These are phyloP conservation scores for Emergomyces pasteurianus DNA, from an alignment of 2,329 filamentous ascomycete genomes.

Conservation along the genomic window DNA sequence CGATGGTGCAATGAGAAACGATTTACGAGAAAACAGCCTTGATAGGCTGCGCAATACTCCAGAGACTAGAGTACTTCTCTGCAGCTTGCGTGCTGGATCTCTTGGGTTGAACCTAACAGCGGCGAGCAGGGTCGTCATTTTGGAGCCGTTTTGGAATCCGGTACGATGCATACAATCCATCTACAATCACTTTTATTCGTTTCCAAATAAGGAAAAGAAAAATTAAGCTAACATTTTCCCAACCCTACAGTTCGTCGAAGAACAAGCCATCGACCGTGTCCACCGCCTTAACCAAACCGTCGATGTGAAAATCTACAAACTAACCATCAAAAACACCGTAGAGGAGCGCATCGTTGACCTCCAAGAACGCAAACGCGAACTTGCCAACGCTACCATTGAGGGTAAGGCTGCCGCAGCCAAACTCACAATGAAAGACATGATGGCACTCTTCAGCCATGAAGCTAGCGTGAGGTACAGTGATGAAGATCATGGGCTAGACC, in stretches of 20 bases:
- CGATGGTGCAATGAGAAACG: slow-evolving; percentile 90
- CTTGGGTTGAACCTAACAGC: slow-evolving; percentile 90
- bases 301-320: slow-evolving; percentile 88
- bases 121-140: slow-evolving; percentile 81
- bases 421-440: slow-evolving; percentile 82
- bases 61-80: slow-evolving; percentile 70
- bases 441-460: slow-evolving; percentile 73
- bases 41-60: slow-evolving; percentile 62
- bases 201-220: neutral
- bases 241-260: slow-evolving; percentile 70
- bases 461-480: slow-evolving; percentile 40
- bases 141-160: slow-evolving; percentile 98
- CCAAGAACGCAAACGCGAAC: slow-evolving; percentile 82
- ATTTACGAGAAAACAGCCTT: slow-evolving; percentile 77
- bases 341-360: slow-evolving; percentile 91
- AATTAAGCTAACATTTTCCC: slow-evolving; percentile 1
- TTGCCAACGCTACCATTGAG: slow-evolving; percentile 88
- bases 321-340: slow-evolving; percentile 75
- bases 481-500: slow-evolving; percentile 19
- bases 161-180: slow-evolving; percentile 34
- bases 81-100: slow-evolving; percentile 86
- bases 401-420: slow-evolving; percentile 65
- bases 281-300: slow-evolving; percentile 95
- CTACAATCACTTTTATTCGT: neutral
- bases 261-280: slow-evolving; percentile 96